Evolutionary conservation across 2,329 filamentous ascomycete genomes (phyloP), one percentile per base, ranked within the genome.

Genomic region (Cladosporium sp.): DNA sequence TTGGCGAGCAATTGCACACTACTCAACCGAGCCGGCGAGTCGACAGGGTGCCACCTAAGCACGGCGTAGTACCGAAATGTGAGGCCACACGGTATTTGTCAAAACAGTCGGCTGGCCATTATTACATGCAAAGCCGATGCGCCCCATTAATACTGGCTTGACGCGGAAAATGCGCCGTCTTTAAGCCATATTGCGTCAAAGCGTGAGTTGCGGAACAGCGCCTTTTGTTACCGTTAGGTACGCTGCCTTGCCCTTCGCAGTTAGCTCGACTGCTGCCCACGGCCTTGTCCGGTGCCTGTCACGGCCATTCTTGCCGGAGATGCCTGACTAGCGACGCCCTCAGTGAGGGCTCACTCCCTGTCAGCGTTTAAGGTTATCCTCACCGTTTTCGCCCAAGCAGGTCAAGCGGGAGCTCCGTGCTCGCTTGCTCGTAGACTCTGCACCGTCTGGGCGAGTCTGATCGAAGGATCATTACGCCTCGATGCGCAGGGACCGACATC

Each of bases 391-490:
- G 60, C 60, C 32, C 34, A 64, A 34, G 15, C 52, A n/a, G 36
- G 32, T 2, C 24, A 26, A 15, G 49, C 36, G 21, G 28, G 18
- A n/a, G 52, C 52, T 55, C 52, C 52, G 52, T 30, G 52, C 52
- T 55, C 61, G 61, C 21, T 38, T 32, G 57, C 5, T 28, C 32
- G 52, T 34, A 21, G 28, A 18, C 26, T 24, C 38, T 34, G 30
- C 52, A 36, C 18, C 26, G 30, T 30, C 44, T 32, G 51, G 24
- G 30, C 51, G 52, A 57, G 36, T 8, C 51, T 52, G 61, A 55
- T 57, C 61, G 61, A 64, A 64, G 61, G 61, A 64, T 64, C 61
- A 64, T 57, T 64, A 64, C 36, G 57, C 32, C 26, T 64, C 26
- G 36, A 64, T 59, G 36, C 30, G 8, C 58, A 60, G 38, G 36